phyloP scores from a whole-genome alignment of 2,329 filamentous ascomycete genomes.

The Dothidotthia symphoricarpi region DNA sequence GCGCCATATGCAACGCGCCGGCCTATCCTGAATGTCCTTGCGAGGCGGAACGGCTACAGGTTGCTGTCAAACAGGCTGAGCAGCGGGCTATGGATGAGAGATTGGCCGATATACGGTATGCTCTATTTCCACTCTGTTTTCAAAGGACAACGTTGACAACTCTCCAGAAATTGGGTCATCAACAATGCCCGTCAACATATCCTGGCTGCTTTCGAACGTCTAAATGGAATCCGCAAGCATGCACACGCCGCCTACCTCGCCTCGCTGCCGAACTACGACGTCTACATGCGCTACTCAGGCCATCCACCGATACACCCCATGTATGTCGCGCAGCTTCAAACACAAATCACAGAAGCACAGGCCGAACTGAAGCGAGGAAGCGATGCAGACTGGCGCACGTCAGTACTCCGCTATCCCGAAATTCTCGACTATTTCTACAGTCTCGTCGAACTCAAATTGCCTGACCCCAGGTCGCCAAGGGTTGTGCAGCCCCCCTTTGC shows the following conservation, averaged over 20 bases:
- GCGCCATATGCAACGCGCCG: constrained; percentile 44
- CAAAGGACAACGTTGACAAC: constrained; percentile 15
- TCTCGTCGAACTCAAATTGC: constrained; percentile 65
- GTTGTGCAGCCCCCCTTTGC: constrained; percentile 44
- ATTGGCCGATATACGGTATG: constrained; percentile 38
- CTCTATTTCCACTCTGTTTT: not conserved
- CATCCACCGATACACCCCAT: constrained; percentile 45
- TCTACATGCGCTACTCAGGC: constrained; percentile 49
- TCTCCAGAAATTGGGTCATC: constrained; percentile 48
- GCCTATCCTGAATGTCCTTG: constrained; percentile 42
- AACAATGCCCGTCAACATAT: constrained; percentile 47
- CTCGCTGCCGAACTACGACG: constrained; percentile 47
- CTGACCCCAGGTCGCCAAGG: constrained; percentile 51
- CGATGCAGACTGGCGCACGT: constrained; percentile 74
- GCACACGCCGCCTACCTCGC: constrained; percentile 46
- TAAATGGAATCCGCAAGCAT: constrained; percentile 43
- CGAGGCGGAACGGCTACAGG: constrained; percentile 42
- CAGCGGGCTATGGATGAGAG: constrained; percentile 39
- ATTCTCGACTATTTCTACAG: constrained; percentile 78
- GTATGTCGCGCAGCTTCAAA: constrained; percentile 43
- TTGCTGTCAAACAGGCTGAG: constrained; percentile 43
- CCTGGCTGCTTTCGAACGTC: constrained; percentile 44
- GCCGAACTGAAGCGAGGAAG: constrained; percentile 68
- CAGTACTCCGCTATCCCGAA: constrained; percentile 74
- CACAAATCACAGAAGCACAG: constrained; percentile 63